These are phyloP conservation scores for Aspergillus coremiiformis DNA, from an alignment of 495 filamentous ascomycete genomes.

Conservation along the genomic window DNA sequence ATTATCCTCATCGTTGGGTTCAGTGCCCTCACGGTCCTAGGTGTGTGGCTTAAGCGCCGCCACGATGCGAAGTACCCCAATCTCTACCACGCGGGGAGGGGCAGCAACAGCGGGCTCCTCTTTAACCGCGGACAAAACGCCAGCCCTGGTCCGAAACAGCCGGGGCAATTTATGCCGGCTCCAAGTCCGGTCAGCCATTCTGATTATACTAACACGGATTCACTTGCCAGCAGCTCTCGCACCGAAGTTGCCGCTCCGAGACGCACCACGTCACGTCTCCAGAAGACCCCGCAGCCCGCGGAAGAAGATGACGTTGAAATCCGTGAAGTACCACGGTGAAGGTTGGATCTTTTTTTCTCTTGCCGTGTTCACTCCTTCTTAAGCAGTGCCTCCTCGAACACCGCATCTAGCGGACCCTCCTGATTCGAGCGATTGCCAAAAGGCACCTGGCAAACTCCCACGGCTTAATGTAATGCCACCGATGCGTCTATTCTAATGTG, in stretches of 20 bases:
- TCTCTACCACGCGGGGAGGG: slow-evolving; percentile 26
- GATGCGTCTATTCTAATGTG: not conserved
- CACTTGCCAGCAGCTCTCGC: slow-evolving; percentile 28
- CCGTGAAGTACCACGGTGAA: slow-evolving; percentile 19
- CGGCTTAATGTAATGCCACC: not conserved
- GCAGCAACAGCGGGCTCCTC: slow-evolving; percentile 15
- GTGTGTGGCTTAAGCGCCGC: slow-evolving; percentile 42
- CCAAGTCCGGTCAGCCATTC: slow-evolving; percentile 8
- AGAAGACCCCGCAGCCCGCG: slow-evolving; percentile 12
- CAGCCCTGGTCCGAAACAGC: slow-evolving; percentile 10
- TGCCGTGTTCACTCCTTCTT: not conserved
- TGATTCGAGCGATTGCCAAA: too few species aligned
- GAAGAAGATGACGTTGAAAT: slow-evolving; percentile 22
- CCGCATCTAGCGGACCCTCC: not conserved
- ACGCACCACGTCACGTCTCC: slow-evolving; percentile 18
- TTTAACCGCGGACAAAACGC: slow-evolving; percentile 14
- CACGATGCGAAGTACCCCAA: slow-evolving; percentile 38
- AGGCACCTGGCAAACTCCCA: not conserved
- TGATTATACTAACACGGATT: slow-evolving; percentile 16
- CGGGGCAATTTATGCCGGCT: slow-evolving; percentile 2
- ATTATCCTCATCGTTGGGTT: slow-evolving; percentile 46
- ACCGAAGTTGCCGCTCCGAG: slow-evolving; percentile 18
- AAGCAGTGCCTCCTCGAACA: not conserved
- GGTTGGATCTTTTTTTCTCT: not conserved
- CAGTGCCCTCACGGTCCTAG: slow-evolving; percentile 25